Evolutionary conservation across 2,329 filamentous ascomycete species (phyloP).

Genomic region (Hypoxylon sp.): DNA sequence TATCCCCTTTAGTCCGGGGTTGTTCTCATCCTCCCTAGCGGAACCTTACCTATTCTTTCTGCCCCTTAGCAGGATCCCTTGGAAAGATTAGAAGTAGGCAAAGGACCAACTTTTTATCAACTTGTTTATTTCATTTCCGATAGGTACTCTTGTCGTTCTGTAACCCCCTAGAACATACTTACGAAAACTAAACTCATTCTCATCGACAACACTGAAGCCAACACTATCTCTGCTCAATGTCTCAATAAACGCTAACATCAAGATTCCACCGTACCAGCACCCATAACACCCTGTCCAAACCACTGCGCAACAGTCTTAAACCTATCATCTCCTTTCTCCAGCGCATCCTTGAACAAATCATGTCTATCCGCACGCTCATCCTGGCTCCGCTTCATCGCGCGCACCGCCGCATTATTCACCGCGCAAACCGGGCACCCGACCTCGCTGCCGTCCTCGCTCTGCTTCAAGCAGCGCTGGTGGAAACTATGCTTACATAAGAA

Average conservation of each 20-base stretch:
- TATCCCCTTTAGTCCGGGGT: neutral
- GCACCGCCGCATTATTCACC: conserved; percentile 86
- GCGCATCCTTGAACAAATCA: conserved; percentile 87
- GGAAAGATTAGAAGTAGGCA: neutral
- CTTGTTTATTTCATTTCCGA: neutral
- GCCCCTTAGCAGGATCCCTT: neutral
- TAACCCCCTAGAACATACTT: neutral
- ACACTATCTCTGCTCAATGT: neutral
- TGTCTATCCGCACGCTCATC: conserved; percentile 88
- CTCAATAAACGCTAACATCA: conserved; percentile 7
- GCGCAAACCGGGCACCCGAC: conserved; percentile 91
- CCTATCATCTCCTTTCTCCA: conserved; percentile 81
- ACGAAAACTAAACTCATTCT: neutral
- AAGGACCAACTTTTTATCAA: neutral
- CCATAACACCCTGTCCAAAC: conserved; percentile 94
- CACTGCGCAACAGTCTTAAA: conserved; percentile 95
- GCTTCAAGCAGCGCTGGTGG: conserved; percentile 89
- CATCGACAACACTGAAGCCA: neutral
- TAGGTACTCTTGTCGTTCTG: neutral
- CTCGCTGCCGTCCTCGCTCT: conserved; percentile 63
- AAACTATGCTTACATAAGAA: conserved; percentile 98
- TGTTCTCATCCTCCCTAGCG: neutral
- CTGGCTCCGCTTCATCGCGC: conserved; percentile 88
- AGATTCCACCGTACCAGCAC: conserved; percentile 40
- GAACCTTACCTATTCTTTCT: neutral